phyloP scores from a whole-genome alignment of 345 rosid species.

The Gossypium mustelinum region DNA sequence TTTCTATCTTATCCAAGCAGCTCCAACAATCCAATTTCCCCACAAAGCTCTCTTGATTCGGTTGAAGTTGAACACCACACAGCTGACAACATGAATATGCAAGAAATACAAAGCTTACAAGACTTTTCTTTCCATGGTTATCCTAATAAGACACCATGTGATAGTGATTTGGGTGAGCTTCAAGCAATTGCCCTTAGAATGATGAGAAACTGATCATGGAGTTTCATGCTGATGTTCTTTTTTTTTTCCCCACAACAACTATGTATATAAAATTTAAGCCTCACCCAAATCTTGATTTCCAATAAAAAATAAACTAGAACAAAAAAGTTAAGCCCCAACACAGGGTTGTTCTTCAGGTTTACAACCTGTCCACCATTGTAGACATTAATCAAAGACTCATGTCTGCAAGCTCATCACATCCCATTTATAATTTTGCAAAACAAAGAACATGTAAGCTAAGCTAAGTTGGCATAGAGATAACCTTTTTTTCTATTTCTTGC shows the following conservation, averaged over 20 bases:
- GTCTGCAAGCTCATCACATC: constrained; percentile 5
- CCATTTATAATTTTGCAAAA: neutral
- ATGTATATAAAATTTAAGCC: constrained; percentile 9
- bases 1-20: constrained; percentile 22
- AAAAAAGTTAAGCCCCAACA: neutral
- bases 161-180: constrained; percentile 65
- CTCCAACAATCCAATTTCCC: constrained; percentile 51
- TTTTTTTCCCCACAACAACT: neutral
- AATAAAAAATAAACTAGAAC: neutral
- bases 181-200: constrained; percentile 80
- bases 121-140: constrained; percentile 31
- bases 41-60: constrained; percentile 77
- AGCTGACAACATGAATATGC: constrained; percentile 27
- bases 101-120: constrained; percentile 36
- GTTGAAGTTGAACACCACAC: constrained; percentile 31
- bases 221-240: neutral
- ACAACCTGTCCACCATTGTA: constrained; percentile 1
- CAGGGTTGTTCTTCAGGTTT: neutral
- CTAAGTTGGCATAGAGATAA: neutral
- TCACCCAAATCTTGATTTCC: too few relatives aligned
- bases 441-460: neutral
- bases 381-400: neutral
- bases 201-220: constrained; percentile 60
- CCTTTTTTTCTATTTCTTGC: neutral
- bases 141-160: constrained; percentile 42